Base-by-base conservation (phyloP, 1,284 basidiomycete species). In the Cerioporus squamosus region DNA sequence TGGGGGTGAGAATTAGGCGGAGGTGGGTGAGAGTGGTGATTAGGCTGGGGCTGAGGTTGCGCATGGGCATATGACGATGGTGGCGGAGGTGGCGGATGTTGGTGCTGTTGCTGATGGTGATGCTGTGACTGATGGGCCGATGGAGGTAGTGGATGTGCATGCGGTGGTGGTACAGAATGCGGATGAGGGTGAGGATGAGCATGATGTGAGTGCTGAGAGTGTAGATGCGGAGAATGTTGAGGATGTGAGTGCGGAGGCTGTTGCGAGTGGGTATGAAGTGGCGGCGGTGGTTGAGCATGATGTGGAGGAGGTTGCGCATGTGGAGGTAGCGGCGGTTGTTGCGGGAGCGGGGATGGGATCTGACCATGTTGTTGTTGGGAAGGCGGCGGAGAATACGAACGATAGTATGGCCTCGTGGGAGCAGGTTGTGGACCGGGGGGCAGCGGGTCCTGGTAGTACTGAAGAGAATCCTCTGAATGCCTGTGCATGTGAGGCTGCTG, bases 131-230 rank as follows among this genome's bases (percentile, higher is more conserved):
- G 23, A n/a, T 42, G 57, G 22, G 43, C 42, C 44, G 36, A 46
- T 8, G 18, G 20, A 15, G 47, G 47, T 23, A 33, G 59, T 23
- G 51, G 42, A 22, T 56, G 55, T 24, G 42, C 24, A 57, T 57
- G 55, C 10, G 46, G 20, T 24, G 49, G 40, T 20, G 44, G 48
- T 48, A 51, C 39, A 26, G 38, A 10, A 39, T 50, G 40, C 12
- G 46, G 20, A 20, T 46, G 59, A 5, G 45, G 59, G 47, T 63
- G 49, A 33, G 56, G 48, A 44, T 44, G 52, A 31, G 53, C 55
- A 38, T 51, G 57, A 2, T 48, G 40, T 12, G 47, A 48, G 10
- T 43, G 44, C 36, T 48, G 55, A 39, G 44, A 36, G 15, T 51
- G 29, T 10, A 44, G 14, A 44, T 48, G 55, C 23, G 33, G 33